Evolutionary conservation across 768 basidiomycete genomes (phyloP), one percentile per base, ranked within the genome.

Genomic region (Candolleomyces aberdarensis): DNA sequence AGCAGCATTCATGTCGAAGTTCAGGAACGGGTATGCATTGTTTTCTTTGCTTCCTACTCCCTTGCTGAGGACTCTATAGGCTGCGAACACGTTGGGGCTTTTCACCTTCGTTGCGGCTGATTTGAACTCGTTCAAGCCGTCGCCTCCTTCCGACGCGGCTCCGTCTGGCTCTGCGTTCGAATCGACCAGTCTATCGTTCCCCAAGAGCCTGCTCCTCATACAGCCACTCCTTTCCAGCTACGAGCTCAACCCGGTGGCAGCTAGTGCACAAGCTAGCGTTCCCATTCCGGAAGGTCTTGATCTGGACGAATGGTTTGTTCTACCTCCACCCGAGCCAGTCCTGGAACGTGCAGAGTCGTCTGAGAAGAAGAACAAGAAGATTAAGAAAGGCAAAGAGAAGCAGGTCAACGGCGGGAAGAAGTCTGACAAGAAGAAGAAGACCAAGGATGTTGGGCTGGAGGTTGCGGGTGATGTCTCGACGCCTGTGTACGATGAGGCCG

Each of bases 191-290:
- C 83, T 85, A 15, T 74, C 75, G 40, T 96, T 92, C 68, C 97
- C 97, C 2, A 95, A 96, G 76, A 93, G 91, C 66, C 76, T 98
- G 13, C 91, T 87, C 71, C 84, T 99, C 57, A 86, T 98, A 48
- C 80, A 83, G 44, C 93, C 94, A 0, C 76, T 99, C 8, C 91
- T 92, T 67, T 78, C 82, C 17, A 68, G 81, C 5, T 87, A 96
- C 66, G 89, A 93, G 62, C 84, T 99, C 19, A 94, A 92, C 62
- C 89, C 95, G 0, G 91, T 98, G 41, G 94, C 89, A 7, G 63
- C 75, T 0, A 77, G 78, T 58, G 96, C 96, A 3, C 96, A 98
- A 76, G 84, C 80, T 5, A 88, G 86, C 61, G 89, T 98, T 0
- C 83, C 84, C 5, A 65, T 92, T 2, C 97, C 97, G 0, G 90